A percentile compares a stretch with the other conserved stretches of the same genome.
Conservation (phyloP, 2,329 filamentous ascomycete species). For the Arthrobotrys sphaeroides region DNA sequence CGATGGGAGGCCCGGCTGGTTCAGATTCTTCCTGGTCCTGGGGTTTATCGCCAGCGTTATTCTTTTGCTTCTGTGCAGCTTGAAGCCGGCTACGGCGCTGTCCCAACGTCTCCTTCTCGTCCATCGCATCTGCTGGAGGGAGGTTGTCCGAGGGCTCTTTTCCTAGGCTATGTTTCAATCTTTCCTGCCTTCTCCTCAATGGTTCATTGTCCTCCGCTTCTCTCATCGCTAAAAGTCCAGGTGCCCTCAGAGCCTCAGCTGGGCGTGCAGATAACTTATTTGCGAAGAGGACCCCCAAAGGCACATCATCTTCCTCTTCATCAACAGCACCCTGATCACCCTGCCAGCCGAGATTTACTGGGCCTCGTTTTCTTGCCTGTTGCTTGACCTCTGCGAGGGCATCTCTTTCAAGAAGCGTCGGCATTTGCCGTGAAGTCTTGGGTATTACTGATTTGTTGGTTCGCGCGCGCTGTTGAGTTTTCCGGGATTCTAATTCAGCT, state of each 20-base stretch:
- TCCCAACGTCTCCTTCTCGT: constrained; percentile 74
- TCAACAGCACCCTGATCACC: constrained; percentile 70
- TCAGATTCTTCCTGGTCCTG: constrained; percentile 15
- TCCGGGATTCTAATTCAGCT: constrained; percentile 89
- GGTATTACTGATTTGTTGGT: constrained; percentile 62
- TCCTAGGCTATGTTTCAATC: constrained; percentile 74
- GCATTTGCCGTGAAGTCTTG: constrained; percentile 71
- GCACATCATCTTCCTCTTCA: constrained; percentile 80
- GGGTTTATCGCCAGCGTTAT: not conserved
- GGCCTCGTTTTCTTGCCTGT: constrained; percentile 76
- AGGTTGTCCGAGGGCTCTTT: constrained; percentile 71
- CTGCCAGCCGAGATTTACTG: constrained; percentile 84
- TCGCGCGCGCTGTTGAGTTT: constrained; percentile 84
- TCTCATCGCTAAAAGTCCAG: constrained; percentile 80
- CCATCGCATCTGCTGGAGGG: constrained; percentile 61
- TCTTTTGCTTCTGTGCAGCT: constrained; percentile 48
- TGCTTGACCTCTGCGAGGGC: constrained; percentile 86
- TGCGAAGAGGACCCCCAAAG: constrained; percentile 81
- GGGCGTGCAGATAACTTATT: constrained; percentile 66
- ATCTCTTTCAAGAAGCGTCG: constrained; percentile 88
- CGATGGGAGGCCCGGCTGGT: not conserved
- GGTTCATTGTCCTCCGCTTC: constrained; percentile 94
- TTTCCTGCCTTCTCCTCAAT: constrained; percentile 77
- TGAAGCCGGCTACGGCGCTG: constrained; percentile 79
- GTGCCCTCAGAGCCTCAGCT: constrained; percentile 70